Evolutionary conservation across 2,329 filamentous ascomycete genomes (phyloP).

Genomic region (Verticillium longisporum): DNA sequence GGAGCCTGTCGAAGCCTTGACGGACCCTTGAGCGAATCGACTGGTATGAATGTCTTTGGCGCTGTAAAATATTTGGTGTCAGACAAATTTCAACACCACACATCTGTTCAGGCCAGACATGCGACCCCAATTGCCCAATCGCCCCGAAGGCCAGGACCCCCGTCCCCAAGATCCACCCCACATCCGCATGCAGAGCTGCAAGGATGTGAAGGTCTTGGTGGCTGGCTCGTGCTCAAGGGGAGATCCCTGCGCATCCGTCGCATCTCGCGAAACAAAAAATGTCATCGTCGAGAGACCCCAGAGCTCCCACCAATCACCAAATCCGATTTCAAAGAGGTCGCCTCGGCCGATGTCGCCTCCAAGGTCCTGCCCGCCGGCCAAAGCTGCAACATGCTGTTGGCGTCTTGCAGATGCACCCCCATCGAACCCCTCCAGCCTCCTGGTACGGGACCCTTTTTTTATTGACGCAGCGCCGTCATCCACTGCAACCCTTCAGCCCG

Average conservation of each 20-base stretch:
- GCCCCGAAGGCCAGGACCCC: not conserved
- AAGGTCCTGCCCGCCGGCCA: constrained; percentile 4
- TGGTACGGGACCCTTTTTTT: constrained; percentile 1
- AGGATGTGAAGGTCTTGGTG: not conserved
- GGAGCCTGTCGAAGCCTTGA: not conserved
- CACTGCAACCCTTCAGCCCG: not conserved
- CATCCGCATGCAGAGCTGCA: constrained; percentile 2
- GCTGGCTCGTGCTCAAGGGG: not conserved
- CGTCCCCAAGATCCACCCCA: constrained; percentile 1
- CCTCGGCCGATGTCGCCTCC: constrained; percentile 13
- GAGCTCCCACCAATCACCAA: constrained; percentile 11
- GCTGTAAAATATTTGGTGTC: not conserved
- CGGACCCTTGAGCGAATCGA: not conserved
- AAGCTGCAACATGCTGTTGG: not conserved
- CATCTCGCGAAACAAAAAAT: constrained; percentile 12
- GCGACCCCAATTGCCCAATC: not conserved
- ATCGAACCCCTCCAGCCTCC: not conserved
- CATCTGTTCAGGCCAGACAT: not conserved
- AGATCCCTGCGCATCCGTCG: constrained; percentile 1
- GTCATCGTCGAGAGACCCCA: constrained; percentile 11
- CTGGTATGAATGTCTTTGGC: not conserved
- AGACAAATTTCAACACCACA: not conserved
- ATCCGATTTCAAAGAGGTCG: constrained; percentile 12
- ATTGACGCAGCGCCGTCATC: not conserved
- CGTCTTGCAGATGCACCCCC: not conserved